These are phyloP conservation scores for Fusarium devonianum DNA, from an alignment of 2,329 filamentous ascomycete species.

Conservation along the genomic window DNA sequence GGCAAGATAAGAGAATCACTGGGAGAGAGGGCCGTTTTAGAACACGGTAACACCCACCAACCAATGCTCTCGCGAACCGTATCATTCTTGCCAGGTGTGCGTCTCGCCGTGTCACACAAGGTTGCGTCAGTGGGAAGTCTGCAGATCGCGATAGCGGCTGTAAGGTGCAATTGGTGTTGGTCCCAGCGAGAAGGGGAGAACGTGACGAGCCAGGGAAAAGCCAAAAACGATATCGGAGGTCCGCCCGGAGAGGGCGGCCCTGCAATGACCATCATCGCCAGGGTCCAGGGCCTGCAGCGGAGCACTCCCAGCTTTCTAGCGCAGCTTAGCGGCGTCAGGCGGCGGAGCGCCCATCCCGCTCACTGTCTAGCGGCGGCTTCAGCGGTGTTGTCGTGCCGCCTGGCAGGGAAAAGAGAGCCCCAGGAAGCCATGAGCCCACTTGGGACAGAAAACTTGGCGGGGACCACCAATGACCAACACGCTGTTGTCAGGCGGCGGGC, in stretches of 20 bases:
- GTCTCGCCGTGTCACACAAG: too few relatives aligned
- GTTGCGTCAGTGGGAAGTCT: too few relatives aligned
- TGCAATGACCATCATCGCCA: conserved; percentile 12
- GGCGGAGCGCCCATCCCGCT: conserved; percentile 25
- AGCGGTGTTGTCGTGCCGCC: conserved; percentile 26
- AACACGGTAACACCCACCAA: too few relatives aligned
- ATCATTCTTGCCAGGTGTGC: too few relatives aligned
- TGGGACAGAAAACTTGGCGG: conserved; percentile 25
- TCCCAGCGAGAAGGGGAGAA: conserved; percentile 7
- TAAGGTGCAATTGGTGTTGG: conserved; percentile 30
- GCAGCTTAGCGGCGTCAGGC: conserved; percentile 2
- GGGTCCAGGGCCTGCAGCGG: conserved; percentile 31
- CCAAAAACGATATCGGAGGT: conserved; percentile 35
- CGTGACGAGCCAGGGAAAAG: background rate
- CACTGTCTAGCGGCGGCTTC: conserved; percentile 6
- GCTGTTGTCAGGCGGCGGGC: conserved; percentile 33
- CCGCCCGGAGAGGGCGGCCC: background rate
- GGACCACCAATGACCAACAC: conserved; percentile 37
- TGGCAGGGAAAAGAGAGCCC: conserved; percentile 6
- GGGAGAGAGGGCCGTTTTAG: too few relatives aligned
- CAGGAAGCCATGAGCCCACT: conserved; percentile 28
- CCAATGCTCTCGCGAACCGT: too few relatives aligned
- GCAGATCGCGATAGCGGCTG: background rate
- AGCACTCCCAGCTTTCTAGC: conserved; percentile 7
- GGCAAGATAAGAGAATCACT: too few relatives aligned